Evolutionary conservation across 352 stramenopile genomes (phyloP).

Genomic region (Aphanomyces euteiches): DNA sequence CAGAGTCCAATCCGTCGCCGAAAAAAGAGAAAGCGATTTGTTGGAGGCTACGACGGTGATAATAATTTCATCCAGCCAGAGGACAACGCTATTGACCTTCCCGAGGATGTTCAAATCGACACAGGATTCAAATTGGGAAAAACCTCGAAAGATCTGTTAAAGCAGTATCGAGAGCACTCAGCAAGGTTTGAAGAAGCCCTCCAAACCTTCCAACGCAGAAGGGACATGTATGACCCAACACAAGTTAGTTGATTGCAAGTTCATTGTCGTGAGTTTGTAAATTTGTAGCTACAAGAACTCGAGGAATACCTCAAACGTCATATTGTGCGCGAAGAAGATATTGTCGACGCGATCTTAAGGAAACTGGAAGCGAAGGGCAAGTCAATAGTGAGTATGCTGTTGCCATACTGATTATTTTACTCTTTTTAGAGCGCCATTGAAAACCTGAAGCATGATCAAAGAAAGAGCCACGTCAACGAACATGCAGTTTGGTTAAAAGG

Average conservation of each 20-base stretch:
- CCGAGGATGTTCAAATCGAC: slow-evolving; percentile 65
- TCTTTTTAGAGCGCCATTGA: slow-evolving; percentile 20
- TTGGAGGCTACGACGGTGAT: slow-evolving; percentile 57
- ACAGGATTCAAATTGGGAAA: slow-evolving; percentile 52
- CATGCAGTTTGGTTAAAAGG: slow-evolving; percentile 55
- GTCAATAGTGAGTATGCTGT: slow-evolving; percentile 29
- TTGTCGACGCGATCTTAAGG: slow-evolving; percentile 31
- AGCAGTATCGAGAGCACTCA: slow-evolving; percentile 35
- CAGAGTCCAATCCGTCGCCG: slow-evolving; percentile 13
- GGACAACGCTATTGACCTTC: slow-evolving; percentile 64
- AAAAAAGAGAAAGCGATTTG: slow-evolving; percentile 45
- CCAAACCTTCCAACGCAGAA: slow-evolving; percentile 11
- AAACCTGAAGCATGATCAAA: slow-evolving; percentile 43
- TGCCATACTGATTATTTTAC: not conserved
- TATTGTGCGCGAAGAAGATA: slow-evolving; percentile 31
- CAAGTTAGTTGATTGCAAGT: not conserved
- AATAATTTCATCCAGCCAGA: slow-evolving; percentile 44
- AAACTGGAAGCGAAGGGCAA: slow-evolving; percentile 28
- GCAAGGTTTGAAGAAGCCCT: slow-evolving; percentile 20
- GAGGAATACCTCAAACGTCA: slow-evolving; percentile 11
- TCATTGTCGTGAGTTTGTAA: not conserved
- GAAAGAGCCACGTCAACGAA: slow-evolving; percentile 46
- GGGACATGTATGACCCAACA: not conserved
- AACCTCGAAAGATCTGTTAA: slow-evolving; percentile 38
- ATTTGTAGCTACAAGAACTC: slow-evolving; percentile 18